Evolutionary conservation across 2,329 filamentous ascomycete species (phyloP).

Genomic region (Madurella fahalii): DNA sequence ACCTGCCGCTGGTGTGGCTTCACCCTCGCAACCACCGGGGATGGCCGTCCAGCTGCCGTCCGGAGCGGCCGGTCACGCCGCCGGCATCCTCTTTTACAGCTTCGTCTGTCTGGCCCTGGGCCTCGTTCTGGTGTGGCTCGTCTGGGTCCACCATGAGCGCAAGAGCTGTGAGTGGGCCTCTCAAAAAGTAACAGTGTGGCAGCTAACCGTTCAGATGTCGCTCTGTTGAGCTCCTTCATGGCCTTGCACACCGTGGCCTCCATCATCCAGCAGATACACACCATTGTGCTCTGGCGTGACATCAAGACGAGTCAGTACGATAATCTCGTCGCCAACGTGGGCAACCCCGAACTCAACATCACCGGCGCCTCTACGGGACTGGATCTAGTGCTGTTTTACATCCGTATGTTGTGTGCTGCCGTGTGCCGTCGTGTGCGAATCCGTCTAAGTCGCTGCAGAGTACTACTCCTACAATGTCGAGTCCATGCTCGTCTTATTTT

Average conservation of each 20-base stretch:
- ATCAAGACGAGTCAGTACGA: constrained; percentile 39
- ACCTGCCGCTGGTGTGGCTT: too few relatives aligned
- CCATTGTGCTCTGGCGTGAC: constrained; percentile 37
- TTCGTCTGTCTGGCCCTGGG: constrained; percentile 33
- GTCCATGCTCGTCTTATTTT: constrained; percentile 43
- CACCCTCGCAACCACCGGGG: constrained; percentile 1
- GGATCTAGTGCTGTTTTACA: constrained; percentile 44
- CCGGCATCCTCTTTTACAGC: constrained; percentile 35
- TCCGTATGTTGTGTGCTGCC: constrained; percentile 36
- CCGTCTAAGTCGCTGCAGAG: constrained; percentile 34
- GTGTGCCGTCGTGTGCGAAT: neutral
- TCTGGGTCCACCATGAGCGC: constrained; percentile 38
- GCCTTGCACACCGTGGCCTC: constrained; percentile 36
- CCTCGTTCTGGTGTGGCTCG: constrained; percentile 34
- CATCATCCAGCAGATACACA: constrained; percentile 41
- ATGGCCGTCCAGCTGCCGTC: constrained; percentile 37
- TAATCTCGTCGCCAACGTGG: constrained; percentile 32
- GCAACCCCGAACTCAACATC: constrained; percentile 40
- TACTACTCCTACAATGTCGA: constrained; percentile 50
- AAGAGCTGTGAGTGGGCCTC: constrained; percentile 37
- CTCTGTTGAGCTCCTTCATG: constrained; percentile 36
- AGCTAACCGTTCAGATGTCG: constrained; percentile 34
- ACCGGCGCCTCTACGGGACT: constrained; percentile 38
- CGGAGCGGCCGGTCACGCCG: constrained; percentile 32
- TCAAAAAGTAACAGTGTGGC: neutral